phyloP scores from a whole-genome alignment of 2,329 filamentous ascomycete species.

The Simplicillium sp. region DNA sequence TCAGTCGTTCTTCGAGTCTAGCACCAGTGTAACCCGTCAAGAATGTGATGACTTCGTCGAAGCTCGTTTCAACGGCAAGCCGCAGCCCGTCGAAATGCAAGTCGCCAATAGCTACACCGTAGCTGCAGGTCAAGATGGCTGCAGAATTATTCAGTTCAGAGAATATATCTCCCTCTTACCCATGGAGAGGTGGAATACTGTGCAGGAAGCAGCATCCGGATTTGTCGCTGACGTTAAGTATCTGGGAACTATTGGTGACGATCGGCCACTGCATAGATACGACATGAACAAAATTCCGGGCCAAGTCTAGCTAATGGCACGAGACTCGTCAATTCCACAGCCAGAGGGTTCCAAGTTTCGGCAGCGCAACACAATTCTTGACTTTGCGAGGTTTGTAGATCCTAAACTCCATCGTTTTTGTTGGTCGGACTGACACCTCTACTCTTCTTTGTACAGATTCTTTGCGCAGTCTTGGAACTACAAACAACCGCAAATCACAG shows the following conservation, averaged over 20 bases:
- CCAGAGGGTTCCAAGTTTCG: slow-evolving; percentile 2
- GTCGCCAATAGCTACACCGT: slow-evolving; percentile 11
- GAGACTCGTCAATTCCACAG: slow-evolving; percentile 1
- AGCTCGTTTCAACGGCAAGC: slow-evolving; percentile 5
- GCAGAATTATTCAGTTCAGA: slow-evolving; percentile 11
- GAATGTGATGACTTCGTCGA: slow-evolving; percentile 10
- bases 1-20: slow-evolving; percentile 5
- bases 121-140: slow-evolving; percentile 2
- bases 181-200: slow-evolving; percentile 3
- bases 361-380: slow-evolving; percentile 5
- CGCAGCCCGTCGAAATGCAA: slow-evolving; percentile 11
- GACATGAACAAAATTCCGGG: slow-evolving; percentile 10
- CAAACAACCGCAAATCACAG: not conserved
- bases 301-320: slow-evolving; percentile 6
- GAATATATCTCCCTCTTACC: slow-evolving; percentile 4
- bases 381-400: slow-evolving; percentile 3
- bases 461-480: slow-evolving; percentile 10
- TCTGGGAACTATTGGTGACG: slow-evolving; percentile 8
- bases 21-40: slow-evolving; percentile 6
- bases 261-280: slow-evolving; percentile 7
- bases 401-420: not conserved
- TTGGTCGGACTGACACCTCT: slow-evolving; percentile 1
- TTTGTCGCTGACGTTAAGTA: slow-evolving; percentile 6
- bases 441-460: too few species aligned
- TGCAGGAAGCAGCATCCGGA: not conserved